A percentile compares a stretch with the other conserved stretches of the same genome.
Evolutionary conservation across 2,329 filamentous ascomycete genomes (phyloP).

Genomic region (Fusarium continuum): DNA sequence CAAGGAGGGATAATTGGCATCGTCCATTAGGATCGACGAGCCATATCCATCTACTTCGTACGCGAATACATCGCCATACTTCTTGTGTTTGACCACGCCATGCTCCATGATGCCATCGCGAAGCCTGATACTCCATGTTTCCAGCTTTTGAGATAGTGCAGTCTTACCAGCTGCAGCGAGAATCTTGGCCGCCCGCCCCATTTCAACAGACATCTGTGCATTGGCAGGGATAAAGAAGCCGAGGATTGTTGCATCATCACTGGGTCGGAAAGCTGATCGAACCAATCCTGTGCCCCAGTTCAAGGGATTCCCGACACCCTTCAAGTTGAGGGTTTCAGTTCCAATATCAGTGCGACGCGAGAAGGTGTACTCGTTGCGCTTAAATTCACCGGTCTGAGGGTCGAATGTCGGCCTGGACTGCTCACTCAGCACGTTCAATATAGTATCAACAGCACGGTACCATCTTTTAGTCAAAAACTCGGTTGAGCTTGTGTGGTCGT

Average conservation of each 20-base stretch:
- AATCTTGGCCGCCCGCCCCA: conserved; percentile 76
- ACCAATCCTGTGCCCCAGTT: conserved; percentile 85
- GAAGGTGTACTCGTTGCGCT: conserved; percentile 86
- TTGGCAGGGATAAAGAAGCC: conserved; percentile 96
- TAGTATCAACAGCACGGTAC: conserved; percentile 77
- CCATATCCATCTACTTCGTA: conserved; percentile 91
- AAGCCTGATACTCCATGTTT: conserved; percentile 69
- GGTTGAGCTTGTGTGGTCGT: conserved; percentile 78
- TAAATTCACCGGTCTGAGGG: conserved; percentile 68
- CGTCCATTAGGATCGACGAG: conserved; percentile 84
- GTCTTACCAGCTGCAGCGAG: conserved; percentile 69
- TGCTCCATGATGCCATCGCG: conserved; percentile 84
- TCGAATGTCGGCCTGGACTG: conserved; percentile 87
- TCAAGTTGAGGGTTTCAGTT: conserved; percentile 88
- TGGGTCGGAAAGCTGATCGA: conserved; percentile 91
- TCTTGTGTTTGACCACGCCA: conserved; percentile 79
- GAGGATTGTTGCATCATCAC: conserved; percentile 92
- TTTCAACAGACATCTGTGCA: conserved; percentile 93
- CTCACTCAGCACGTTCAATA: conserved; percentile 78
- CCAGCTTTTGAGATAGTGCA: conserved; percentile 63
- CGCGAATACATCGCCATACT: conserved; percentile 82
- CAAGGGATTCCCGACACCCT: conserved; percentile 89
- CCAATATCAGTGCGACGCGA: conserved; percentile 80
- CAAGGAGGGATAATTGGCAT: conserved; percentile 86
- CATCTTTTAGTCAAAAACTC: conserved; percentile 83